A percentile compares a stretch with the other conserved stretches of the same genome.
These are phyloP conservation scores for Apiospora rasikravindrae DNA, from an alignment of 2,329 filamentous ascomycete species.

Conservation along the genomic window DNA sequence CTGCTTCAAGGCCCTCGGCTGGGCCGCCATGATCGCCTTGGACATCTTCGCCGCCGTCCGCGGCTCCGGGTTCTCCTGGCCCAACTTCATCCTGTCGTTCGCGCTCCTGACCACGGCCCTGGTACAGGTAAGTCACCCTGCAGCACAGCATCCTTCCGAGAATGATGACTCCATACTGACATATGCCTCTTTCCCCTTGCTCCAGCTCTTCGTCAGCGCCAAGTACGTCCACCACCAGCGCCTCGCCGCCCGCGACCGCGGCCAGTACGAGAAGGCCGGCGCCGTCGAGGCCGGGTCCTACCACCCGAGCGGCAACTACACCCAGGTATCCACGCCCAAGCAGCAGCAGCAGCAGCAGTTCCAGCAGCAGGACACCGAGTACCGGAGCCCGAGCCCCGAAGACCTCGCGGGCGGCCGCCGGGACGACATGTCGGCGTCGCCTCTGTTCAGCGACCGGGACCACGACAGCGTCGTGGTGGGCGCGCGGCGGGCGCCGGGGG, in stretches of 20 bases:
- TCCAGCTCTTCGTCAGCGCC: slow-evolving; percentile 26
- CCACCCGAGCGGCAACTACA: neutral
- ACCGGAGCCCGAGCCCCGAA: slow-evolving; percentile 11
- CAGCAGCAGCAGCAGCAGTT: neutral
- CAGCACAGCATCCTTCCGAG: neutral
- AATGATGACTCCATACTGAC: too few relatives aligned
- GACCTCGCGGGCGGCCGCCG: neutral
- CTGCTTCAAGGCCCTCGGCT: slow-evolving; percentile 26
- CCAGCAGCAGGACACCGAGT: neutral
- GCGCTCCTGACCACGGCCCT: slow-evolving; percentile 22
- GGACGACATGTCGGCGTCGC: neutral
- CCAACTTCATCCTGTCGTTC: slow-evolving; percentile 23
- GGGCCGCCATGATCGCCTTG: slow-evolving; percentile 26
- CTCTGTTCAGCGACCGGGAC: neutral
- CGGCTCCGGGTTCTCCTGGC: neutral
- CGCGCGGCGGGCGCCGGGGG: neutral
- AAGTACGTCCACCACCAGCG: slow-evolving; percentile 25
- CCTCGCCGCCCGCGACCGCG: slow-evolving; percentile 20
- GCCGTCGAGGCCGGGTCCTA: slow-evolving; percentile 11
- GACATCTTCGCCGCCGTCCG: slow-evolving; percentile 20
- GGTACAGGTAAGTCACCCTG: neutral
- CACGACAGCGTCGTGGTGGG: neutral
- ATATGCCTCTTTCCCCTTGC: slow-evolving; percentile 12
- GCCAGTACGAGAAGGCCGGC: slow-evolving; percentile 18
- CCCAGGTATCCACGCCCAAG: neutral